These are phyloP conservation scores for Moringa oleifera DNA, from an alignment of 345 rosid species.

Conservation along the genomic window DNA sequence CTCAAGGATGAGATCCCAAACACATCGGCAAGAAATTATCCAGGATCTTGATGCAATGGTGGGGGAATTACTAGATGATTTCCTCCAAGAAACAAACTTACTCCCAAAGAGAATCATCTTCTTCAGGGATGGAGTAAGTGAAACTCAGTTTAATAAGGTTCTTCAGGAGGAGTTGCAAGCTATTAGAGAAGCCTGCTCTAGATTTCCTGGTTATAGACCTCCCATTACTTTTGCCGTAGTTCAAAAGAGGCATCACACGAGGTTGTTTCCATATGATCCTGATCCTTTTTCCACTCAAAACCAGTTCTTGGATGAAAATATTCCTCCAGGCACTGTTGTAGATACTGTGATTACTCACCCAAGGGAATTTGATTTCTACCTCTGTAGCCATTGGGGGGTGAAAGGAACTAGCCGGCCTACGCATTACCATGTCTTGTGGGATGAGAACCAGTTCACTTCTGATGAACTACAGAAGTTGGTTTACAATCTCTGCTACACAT, in stretches of 20 bases:
- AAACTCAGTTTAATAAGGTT: constrained; percentile 81
- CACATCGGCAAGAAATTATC: constrained; percentile 91
- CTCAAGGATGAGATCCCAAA: constrained; percentile 92
- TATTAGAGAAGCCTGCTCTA: constrained; percentile 58
- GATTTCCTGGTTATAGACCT: constrained; percentile 56
- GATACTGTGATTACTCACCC: constrained; percentile 91
- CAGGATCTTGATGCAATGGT: constrained; percentile 82
- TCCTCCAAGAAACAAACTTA: constrained; percentile 47
- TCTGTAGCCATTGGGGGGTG: constrained; percentile 89
- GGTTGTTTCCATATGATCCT: constrained; percentile 55
- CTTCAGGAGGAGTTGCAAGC: constrained; percentile 74
- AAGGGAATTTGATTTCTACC: constrained; percentile 84
- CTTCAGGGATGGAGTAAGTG: constrained; percentile 94
- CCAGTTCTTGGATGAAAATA: constrained; percentile 48
- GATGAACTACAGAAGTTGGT: constrained; percentile 89
- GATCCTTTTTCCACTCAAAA: constrained; percentile 27
- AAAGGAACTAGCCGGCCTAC: constrained; percentile 96
- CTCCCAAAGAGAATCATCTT: constrained; percentile 85
- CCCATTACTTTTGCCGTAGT: constrained; percentile 79
- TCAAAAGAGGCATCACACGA: constrained; percentile 92
- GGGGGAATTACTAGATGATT: constrained; percentile 75
- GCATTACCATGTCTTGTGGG: constrained; percentile 82
- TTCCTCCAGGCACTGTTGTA: constrained; percentile 89
- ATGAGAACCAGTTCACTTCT: constrained; percentile 84
- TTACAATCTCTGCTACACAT: constrained; percentile 81